Base-by-base conservation (phyloP, 2,329 filamentous ascomycete genomes). In the Fusarium neocosmosporiellum region DNA sequence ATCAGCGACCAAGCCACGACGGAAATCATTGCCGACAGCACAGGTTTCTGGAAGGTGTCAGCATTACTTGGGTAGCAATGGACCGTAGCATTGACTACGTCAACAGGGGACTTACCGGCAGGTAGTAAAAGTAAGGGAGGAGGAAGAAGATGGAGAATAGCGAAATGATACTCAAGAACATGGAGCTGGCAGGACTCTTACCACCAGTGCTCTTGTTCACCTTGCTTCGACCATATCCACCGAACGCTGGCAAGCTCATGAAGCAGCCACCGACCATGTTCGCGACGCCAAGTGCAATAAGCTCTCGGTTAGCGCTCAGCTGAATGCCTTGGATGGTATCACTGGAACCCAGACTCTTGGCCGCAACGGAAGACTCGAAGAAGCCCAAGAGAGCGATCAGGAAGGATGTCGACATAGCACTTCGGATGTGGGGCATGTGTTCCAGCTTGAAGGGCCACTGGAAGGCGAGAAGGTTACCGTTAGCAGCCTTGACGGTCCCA, bases 381-480 rank as follows among this genome's bases (percentile, higher is more conserved):
- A 99, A 99, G n/a, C 96, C 96, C 0, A 99, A 90, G 27, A 99
- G 87, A 1, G 95, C 94, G 72, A 99, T 98, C 62, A 98, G 87
- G 78, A 99, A 98, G 0, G 94, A 93, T 0, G 96, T 98, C 59
- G 94, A 92, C 88, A 98, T 93, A 39, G 94, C 93, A 70, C 94
- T 93, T 24, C 93, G 92, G 62, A 97, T 93, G 79, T 98, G 93
- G 27, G 90, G 88, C 86, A 98, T 91, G 75, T 97, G 90, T 7
- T 89, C 87, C 3, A 89, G 84, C 72, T 91, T 90, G 78, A 98
- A 96, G 0, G 96, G 96, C 88, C 95, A 98, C 69, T 93, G 91
- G 75, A 98, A 95, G 4, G 90, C 87, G 78, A 98, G 97, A 7
- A 87, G 76, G 3, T 90, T 87, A n/a, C 93, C 93, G 1, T 90